phyloP scores from a whole-genome alignment of 305 asterid genomes.

The Lippia alba region DNA sequence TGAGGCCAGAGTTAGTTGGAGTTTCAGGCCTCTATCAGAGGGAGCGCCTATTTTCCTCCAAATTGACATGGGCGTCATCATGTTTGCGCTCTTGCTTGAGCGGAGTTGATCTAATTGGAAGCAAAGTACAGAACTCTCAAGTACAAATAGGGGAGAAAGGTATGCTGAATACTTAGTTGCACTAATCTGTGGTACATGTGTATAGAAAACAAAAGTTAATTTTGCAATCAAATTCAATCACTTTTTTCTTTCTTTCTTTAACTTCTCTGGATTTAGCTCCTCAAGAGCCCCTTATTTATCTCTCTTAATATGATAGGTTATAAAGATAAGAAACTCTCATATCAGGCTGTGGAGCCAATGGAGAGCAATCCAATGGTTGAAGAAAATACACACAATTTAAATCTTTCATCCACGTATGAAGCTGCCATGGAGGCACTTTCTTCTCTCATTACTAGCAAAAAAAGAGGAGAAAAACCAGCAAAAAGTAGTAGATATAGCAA shows the following conservation, averaged over 20 bases:
- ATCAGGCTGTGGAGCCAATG: constrained; percentile 45
- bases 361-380: constrained; percentile 39
- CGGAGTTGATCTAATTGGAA: constrained; percentile 40
- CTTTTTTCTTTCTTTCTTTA: background rate
- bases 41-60: constrained; percentile 38
- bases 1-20: constrained; percentile 44
- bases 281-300: constrained; percentile 6
- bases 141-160: constrained; percentile 45
- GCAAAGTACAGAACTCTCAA: constrained; percentile 40
- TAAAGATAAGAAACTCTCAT: constrained; percentile 41
- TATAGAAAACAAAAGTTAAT: background rate
- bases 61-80: constrained; percentile 38
- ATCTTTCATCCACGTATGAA: constrained; percentile 63
- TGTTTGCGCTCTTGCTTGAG: constrained; percentile 35
- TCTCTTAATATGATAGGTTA: constrained; percentile 39
- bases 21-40: constrained; percentile 39
- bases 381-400: constrained; percentile 43
- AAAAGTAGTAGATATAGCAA: constrained; percentile 46
- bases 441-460: constrained; percentile 72
- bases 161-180: constrained; percentile 20
- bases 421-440: constrained; percentile 92
- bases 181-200: constrained; percentile 18
- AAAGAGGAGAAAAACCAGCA: constrained; percentile 54
- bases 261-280: constrained; percentile 16
- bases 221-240: constrained; percentile 3